Evolutionary conservation across 75 land plant genomes (phyloP), one percentile per base, ranked within the genome.

Genomic region (Adiantum capillusveneris): DNA sequence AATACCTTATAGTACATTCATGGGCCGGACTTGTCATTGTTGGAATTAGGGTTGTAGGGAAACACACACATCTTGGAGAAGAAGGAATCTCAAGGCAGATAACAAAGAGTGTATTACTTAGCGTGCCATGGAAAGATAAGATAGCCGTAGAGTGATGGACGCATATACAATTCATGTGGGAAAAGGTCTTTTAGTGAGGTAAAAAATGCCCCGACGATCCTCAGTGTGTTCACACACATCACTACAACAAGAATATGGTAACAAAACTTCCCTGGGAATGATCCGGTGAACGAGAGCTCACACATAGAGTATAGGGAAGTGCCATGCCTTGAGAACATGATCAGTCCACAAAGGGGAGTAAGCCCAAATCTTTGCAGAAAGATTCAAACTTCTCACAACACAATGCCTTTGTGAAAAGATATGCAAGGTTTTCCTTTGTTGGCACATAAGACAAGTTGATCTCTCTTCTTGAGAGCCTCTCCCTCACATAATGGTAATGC

Each of bases 361-460:
- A 46, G 50, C 50, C 50, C 50, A 46, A 46, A 46, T 3, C 50
- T 46, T 46, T 46, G 50, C 50, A 17, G 22, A 46, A 46, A 46
- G 50, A 3, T 46, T 46, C 50, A 46, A 46, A 46, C 22, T 46
- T 46, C 50, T 46, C 50, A 3, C 50, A 6, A 46, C 12, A 14
- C 50, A 46, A 14, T 6, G 50, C 50, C 22, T 46, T 46, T 14
- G 50, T 46, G 50, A 46, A 46, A 46, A 46, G 50, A 14, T 46
- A 3, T 46, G 50, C 50, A 46, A 46, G 5, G 50, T 46, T 46
- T 14, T 46, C 50, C 50, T 46, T 2, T n/a, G n/a, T n/a, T n/a
- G n/a, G n/a, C n/a, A n/a, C n/a, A n/a, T n/a, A n/a, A n/a, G n/a
- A n/a, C n/a, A n/a, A n/a, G n/a, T n/a, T n/a, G n/a, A n/a, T n/a